phyloP scores from a whole-genome alignment of 768 basidiomycete genomes.

The Gymnopilus dilepis region DNA sequence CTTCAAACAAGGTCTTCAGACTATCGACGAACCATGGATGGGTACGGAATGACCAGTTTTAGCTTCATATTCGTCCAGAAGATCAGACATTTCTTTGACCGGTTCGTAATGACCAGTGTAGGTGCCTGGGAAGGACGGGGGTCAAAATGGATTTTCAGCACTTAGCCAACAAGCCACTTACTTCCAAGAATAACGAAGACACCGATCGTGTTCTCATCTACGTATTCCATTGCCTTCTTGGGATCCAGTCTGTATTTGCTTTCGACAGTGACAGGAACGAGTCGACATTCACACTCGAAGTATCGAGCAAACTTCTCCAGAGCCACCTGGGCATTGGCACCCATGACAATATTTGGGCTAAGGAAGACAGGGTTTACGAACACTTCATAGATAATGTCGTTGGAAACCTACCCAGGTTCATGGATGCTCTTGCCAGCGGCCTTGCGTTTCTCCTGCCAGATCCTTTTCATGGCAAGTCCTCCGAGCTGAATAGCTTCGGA shows the following conservation, averaged over 20 bases:
- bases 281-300: slow-evolving; percentile 69
- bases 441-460: slow-evolving; percentile 73
- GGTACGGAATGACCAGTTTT: slow-evolving; percentile 64
- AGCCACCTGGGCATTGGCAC: slow-evolving; percentile 76
- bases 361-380: not conserved
- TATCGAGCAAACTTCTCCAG: slow-evolving; percentile 76
- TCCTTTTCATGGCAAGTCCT: slow-evolving; percentile 76
- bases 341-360: slow-evolving; percentile 70
- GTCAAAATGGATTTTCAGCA: slow-evolving; percentile 36
- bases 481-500: slow-evolving; percentile 77
- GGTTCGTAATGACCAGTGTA: slow-evolving; percentile 81
- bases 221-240: slow-evolving; percentile 63
- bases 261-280: slow-evolving; percentile 56
- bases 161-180: no score
- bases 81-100: slow-evolving; percentile 83
- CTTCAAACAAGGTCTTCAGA: slow-evolving; percentile 42
- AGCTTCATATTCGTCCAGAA: slow-evolving; percentile 68
- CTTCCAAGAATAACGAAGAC: slow-evolving; percentile 59
- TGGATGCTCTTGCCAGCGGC: slow-evolving; percentile 73
- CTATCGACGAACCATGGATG: slow-evolving; percentile 65
- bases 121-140: slow-evolving; percentile 44
- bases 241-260: slow-evolving; percentile 62
- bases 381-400: not conserved
- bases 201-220: slow-evolving; percentile 80
- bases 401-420: slow-evolving; percentile 64